Evolutionary conservation across 768 basidiomycete genomes (phyloP).

Genomic region (Gyrodon lividus): DNA sequence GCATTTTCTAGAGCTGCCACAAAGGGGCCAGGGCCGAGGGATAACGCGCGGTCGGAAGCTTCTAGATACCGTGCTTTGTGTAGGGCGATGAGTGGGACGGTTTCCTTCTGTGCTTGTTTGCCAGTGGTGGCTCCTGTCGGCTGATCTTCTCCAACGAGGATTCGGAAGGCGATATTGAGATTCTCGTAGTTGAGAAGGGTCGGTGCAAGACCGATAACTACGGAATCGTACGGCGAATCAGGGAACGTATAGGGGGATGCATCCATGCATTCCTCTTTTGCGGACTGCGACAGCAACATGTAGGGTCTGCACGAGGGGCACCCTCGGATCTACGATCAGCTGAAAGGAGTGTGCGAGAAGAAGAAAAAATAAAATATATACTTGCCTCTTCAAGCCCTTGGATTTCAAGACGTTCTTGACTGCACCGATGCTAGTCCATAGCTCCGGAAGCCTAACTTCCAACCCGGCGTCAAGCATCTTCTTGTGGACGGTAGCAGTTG

Average conservation of each 20-base stretch:
- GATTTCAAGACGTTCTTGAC: conserved; percentile 46
- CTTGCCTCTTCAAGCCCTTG: conserved; percentile 42
- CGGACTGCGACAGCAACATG: conserved; percentile 53
- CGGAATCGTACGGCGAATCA: conserved; percentile 44
- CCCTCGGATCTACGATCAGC: background rate
- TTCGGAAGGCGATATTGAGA: conserved; percentile 66
- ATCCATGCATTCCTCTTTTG: conserved; percentile 41
- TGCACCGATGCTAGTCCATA: conserved; percentile 67
- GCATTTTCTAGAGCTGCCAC: conserved; percentile 61
- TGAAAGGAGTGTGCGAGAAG: background rate
- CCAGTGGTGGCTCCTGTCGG: background rate
- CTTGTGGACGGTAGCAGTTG: conserved; percentile 41
- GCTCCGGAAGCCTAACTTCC: conserved; percentile 40
- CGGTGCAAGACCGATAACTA: conserved; percentile 65
- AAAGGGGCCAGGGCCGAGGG: conserved; percentile 71
- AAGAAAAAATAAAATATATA: background rate
- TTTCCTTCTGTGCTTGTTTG: conserved; percentile 1
- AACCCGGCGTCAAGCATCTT: conserved; percentile 52
- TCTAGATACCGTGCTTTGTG: conserved; percentile 57
- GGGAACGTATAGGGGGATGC: background rate
- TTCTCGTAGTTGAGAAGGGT: conserved; percentile 47
- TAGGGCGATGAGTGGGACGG: conserved; percentile 51
- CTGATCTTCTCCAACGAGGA: conserved; percentile 47
- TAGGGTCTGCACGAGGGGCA: conserved; percentile 42
- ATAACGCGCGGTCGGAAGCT: conserved; percentile 45